These are phyloP conservation scores for Apostasia shenzhenica DNA, from an alignment of 106 monocot species.

Conservation along the genomic window DNA sequence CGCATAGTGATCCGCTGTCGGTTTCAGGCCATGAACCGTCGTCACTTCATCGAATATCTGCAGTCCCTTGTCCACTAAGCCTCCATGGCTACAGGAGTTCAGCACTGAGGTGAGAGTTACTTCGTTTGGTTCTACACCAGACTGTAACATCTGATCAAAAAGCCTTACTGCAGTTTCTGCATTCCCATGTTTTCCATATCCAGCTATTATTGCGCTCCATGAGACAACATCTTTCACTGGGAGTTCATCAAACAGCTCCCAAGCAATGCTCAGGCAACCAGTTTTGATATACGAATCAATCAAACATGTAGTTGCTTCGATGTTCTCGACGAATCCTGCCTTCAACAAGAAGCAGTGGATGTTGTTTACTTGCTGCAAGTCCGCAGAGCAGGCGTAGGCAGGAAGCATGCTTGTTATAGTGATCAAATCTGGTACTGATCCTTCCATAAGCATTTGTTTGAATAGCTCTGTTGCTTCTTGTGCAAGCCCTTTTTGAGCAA, in stretches of 20 bases:
- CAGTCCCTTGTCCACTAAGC: slow-evolving; percentile 11
- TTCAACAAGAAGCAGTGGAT: slow-evolving; percentile 48
- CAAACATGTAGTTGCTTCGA: slow-evolving; percentile 45
- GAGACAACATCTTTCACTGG: slow-evolving; percentile 43
- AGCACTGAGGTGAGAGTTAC: slow-evolving; percentile 63
- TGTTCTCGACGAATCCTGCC: slow-evolving; percentile 24
- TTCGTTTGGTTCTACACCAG: slow-evolving; percentile 49
- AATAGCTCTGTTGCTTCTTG: slow-evolving; percentile 34
- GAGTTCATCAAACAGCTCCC: slow-evolving; percentile 37
- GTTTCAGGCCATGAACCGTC: slow-evolving; percentile 9
- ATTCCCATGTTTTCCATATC: slow-evolving; percentile 25
- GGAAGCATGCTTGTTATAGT: slow-evolving; percentile 64
- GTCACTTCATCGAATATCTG: slow-evolving; percentile 10
- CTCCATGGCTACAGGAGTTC: slow-evolving; percentile 55
- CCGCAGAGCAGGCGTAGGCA: slow-evolving; percentile 47
- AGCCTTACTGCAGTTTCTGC: slow-evolving; percentile 40
- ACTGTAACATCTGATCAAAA: slow-evolving; percentile 50
- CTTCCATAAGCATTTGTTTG: slow-evolving; percentile 38
- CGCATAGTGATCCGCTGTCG: slow-evolving; percentile 11
- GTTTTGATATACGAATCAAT: slow-evolving; percentile 60
- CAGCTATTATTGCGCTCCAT: slow-evolving; percentile 70
- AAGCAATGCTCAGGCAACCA: slow-evolving; percentile 44
- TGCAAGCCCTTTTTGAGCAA: slow-evolving; percentile 15
- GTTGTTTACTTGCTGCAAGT: slow-evolving; percentile 31
- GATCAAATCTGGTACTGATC: slow-evolving; percentile 25